A percentile compares a stretch with the other conserved stretches of the same genome.
phyloP scores from a whole-genome alignment of 2,329 filamentous ascomycete genomes.

The Calonectria pseudoreteaudii region DNA sequence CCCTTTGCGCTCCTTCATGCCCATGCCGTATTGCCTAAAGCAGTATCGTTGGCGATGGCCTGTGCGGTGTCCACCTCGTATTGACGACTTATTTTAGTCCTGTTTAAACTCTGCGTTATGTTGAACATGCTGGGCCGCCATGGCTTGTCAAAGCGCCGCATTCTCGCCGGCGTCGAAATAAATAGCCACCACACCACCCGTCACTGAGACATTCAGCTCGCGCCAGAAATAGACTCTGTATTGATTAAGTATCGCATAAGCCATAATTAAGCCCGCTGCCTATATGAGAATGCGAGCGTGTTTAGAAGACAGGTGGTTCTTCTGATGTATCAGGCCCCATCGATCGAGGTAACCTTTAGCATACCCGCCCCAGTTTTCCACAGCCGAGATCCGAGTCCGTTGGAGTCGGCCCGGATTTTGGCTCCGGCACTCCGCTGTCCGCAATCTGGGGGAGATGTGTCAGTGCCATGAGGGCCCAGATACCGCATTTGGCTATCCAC shows the following conservation, averaged over 20 bases:
- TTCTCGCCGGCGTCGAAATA: not conserved
- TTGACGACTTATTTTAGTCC: not conserved
- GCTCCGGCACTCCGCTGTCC: not conserved
- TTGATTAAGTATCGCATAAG: not conserved
- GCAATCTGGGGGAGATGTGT: not conserved
- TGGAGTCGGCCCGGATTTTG: not conserved
- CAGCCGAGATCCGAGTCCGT: not conserved
- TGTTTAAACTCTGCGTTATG: not conserved
- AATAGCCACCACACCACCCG: not conserved
- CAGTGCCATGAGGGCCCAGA: not conserved
- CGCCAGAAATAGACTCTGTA: no score
- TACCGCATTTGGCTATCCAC: not conserved
- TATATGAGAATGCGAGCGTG: no score
- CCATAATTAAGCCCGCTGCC: not conserved
- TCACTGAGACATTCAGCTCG: not conserved
- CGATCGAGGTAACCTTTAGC: no score
- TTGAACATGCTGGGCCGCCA: not conserved
- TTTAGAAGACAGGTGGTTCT: not conserved
- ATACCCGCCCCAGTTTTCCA: not conserved
- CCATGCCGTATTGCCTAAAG: not conserved
- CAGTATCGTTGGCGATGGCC: not conserved
- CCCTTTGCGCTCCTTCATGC: not conserved
- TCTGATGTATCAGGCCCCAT: not conserved
- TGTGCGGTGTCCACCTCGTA: not conserved
- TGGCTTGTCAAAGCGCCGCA: not conserved